These are phyloP conservation scores for Sporopachydermia lactativora DNA, from an alignment of 805 yeast species.

Conservation along the genomic window DNA sequence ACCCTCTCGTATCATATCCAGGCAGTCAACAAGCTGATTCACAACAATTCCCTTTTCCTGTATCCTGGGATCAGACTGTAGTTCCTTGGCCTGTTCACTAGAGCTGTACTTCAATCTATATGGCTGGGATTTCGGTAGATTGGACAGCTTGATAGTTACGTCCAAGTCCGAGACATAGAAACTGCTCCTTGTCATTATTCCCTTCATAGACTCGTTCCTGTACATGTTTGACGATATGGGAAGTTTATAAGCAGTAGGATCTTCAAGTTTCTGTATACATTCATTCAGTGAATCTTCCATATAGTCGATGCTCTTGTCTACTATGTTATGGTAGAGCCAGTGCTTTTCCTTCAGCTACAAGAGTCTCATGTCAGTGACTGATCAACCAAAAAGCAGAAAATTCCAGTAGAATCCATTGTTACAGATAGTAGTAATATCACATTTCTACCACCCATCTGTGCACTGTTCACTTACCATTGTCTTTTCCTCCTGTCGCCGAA, in stretches of 20 bases:
- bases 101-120: background rate
- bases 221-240: background rate
- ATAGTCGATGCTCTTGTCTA: slow-evolving; percentile 1
- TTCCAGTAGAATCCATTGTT: too few species aligned
- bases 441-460: too few species aligned
- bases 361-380: too few species aligned
- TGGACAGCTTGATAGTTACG: background rate
- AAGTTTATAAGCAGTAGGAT: background rate
- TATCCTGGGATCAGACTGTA: background rate
- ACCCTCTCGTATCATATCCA: background rate
- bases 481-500: too few species aligned
- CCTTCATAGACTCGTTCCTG: background rate
- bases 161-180: background rate
- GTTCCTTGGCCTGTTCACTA: background rate
- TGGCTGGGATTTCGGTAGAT: background rate
- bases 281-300: background rate
- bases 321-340: slow-evolving; percentile 1
- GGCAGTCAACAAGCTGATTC: background rate
- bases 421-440: too few species aligned
- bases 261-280: background rate
- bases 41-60: background rate
- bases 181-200: background rate
- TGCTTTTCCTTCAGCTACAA: background rate
- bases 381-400: too few species aligned
- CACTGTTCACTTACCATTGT: too few species aligned